phyloP scores from a whole-genome alignment of 768 basidiomycete genomes.

The Termitomyces sp. region DNA sequence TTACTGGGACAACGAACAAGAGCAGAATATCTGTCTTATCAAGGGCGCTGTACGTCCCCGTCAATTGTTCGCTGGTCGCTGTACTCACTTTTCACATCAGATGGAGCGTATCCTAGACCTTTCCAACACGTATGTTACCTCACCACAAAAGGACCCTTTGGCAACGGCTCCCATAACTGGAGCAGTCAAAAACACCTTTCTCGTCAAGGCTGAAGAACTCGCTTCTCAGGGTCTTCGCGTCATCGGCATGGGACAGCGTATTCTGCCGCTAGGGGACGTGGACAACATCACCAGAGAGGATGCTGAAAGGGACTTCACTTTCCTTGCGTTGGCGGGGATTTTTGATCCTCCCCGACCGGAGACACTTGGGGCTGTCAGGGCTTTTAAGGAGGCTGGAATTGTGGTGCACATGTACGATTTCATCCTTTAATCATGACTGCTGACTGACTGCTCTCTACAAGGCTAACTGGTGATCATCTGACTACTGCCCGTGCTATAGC shows the following conservation, averaged over 20 bases:
- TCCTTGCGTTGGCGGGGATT: conserved; percentile 52
- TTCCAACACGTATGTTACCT: conserved; percentile 29
- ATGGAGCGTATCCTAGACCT: conserved; percentile 47
- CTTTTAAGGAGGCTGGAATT: conserved; percentile 47
- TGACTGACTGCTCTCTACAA: conserved; percentile 16
- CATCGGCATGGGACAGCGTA: conserved; percentile 29
- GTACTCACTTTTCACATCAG: conserved; percentile 6
- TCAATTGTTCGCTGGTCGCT: not conserved
- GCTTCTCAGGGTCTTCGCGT: conserved; percentile 37
- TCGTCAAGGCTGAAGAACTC: conserved; percentile 30
- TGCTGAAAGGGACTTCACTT: conserved; percentile 40
- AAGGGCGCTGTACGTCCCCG: conserved; percentile 29
- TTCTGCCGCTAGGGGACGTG: conserved; percentile 15
- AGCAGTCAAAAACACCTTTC: conserved; percentile 20
- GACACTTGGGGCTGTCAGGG: conserved; percentile 43
- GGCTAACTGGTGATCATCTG: conserved; percentile 50
- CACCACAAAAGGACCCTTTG: conserved; percentile 19
- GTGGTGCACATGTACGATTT: conserved; percentile 35
- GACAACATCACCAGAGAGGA: conserved; percentile 31
- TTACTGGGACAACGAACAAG: conserved; percentile 24
- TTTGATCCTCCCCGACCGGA: conserved; percentile 54
- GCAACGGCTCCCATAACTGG: conserved; percentile 23
- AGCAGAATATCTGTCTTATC: conserved; percentile 21
- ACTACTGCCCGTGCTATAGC: conserved; percentile 52
- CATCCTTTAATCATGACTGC: not conserved